Evolutionary conservation across 805 yeast genomes (phyloP).

Genomic region (Tetrapisispora iriomotensis): DNA sequence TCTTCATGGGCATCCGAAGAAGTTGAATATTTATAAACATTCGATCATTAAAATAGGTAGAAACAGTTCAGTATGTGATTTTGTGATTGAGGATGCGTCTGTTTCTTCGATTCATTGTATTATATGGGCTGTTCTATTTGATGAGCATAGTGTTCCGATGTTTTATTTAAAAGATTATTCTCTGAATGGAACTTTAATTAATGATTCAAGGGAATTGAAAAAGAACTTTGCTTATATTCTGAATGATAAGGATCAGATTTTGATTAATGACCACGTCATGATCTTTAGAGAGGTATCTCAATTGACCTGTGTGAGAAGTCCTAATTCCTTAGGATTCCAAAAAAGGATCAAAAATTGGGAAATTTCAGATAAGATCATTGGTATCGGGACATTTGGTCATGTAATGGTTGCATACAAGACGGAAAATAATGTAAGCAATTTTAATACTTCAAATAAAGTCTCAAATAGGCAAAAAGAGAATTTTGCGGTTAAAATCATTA

Average conservation of each 20-base stretch:
- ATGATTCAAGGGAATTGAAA: constrained; percentile 25
- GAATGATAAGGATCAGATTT: constrained; percentile 32
- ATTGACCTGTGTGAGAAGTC: constrained; percentile 6
- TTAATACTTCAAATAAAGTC: neutral
- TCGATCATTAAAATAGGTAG: constrained; percentile 38
- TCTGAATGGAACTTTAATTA: constrained; percentile 41
- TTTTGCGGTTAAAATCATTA: constrained; percentile 44
- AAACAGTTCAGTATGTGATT: constrained; percentile 23
- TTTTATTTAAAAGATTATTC: constrained; percentile 43
- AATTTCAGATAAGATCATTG: constrained; percentile 35
- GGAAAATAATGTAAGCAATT: neutral
- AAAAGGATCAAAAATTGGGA: constrained; percentile 32
- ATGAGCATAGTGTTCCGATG: constrained; percentile 36
- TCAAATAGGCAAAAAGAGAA: constrained; percentile 7
- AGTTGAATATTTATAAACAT: constrained; percentile 23
- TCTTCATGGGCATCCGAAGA: constrained; percentile 1
- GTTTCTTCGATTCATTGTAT: constrained; percentile 41
- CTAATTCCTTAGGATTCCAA: constrained; percentile 16
- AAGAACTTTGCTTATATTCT: constrained; percentile 30
- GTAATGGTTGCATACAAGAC: constrained; percentile 26
- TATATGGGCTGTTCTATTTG: constrained; percentile 43
- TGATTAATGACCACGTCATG: constrained; percentile 28
- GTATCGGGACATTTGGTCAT: constrained; percentile 51
- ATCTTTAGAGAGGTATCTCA: neutral
- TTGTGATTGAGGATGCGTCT: constrained; percentile 30